Base-by-base conservation (phyloP, 768 basidiomycete species). In the Amanita phalloides region DNA sequence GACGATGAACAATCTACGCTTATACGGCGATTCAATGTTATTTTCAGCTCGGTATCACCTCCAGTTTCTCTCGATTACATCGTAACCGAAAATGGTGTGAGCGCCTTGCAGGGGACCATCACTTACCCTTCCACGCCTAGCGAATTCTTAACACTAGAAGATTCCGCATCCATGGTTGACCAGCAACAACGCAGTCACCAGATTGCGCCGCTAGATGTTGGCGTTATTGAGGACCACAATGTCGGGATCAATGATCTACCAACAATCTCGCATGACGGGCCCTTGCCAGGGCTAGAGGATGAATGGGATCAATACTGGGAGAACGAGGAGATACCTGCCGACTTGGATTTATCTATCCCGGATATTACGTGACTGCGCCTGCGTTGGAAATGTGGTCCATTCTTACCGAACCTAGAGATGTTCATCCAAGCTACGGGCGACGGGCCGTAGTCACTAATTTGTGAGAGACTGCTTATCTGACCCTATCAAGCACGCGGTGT, bases 51-150 rank as follows among this genome's bases (percentile, higher is more conserved):
- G 8, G 74, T 85, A 33, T 62, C 64, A 21, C 58, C 69, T 0
- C 75, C 84, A 1, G 68, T 67, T 14, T 83, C 82, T 10, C 63
- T 88, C 52, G 90, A 96, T 62, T 95, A 85, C 56, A 71, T 90
- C 53, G 74, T 96, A 45, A 77, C 82, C 4, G 59, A 70, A 13
- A 66, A 71, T 20, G 92, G 90, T 6, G 68, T 93, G 58, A 58
- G 54, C 13, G 42, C 56, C 45, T 45, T 71, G 25, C 58, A 64
- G 21, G 61, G 60, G 11, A 62, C 56, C 14, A 55, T 57, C 20
- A 39, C 38, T 30, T 45, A 38, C 9, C 47, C 53, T 14, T 46
- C 38, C 14, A 14, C 32, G 32, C 25, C 39, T 33, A 39, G 46
- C n/a, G 42, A 51, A n/a, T 39, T 25, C 37, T n/a, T 21, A 1